Base-by-base conservation (phyloP, 1,284 basidiomycete species). In the Heterobasidion parviporum region DNA sequence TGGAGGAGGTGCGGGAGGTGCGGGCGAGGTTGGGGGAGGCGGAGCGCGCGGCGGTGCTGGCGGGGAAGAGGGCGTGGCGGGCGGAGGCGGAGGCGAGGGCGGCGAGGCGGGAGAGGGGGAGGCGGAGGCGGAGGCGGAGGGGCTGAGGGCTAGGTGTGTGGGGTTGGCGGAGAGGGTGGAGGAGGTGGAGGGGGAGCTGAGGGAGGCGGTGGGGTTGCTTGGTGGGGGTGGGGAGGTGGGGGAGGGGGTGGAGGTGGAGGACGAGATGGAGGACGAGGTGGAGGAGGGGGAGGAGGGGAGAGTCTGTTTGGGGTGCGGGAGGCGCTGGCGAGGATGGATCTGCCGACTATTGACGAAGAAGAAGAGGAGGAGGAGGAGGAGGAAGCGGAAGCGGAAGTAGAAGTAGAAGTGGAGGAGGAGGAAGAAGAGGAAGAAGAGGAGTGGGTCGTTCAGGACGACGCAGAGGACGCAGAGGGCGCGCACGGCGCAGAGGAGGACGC, bases 1-100 rank as follows among this genome's bases (percentile, higher is more conserved):
- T 18, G 18, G 26, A 32, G 18, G 18, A 4, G 3, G 46, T 3
- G 12, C 16, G 26, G 43, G 59, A 60, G 9, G 32, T 57, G 56
- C 55, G 52, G 34, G 53, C 45, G 44, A 52, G 52, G 43, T 56
- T 60, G 41, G 56, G 60, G 26, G 56, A 56, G 1, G 59, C 59
- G 18, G 59, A 57, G 46, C 53, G 35, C 32, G 57, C 55, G 16
- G 59, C 59, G 12, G 56, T 60, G 18, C 26, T 34, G 36, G 53
- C 59, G 34, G 60, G 59, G 43, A 60, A 60, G 47, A 53, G 59
- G 49, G 60, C 60, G 45, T 52, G 60, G 32, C 47, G 54, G n/a
- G 59, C 60, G 16, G 59, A 60, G 49, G 56, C 56, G 18, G 59
- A 60, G 12, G 49, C 52, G 20, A 51, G 44, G 35, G 54, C 59